A percentile compares a stretch with the other conserved stretches of the same genome.
Conservation (phyloP, 1,139 yeast species). For the Protomyces inouyei region DNA sequence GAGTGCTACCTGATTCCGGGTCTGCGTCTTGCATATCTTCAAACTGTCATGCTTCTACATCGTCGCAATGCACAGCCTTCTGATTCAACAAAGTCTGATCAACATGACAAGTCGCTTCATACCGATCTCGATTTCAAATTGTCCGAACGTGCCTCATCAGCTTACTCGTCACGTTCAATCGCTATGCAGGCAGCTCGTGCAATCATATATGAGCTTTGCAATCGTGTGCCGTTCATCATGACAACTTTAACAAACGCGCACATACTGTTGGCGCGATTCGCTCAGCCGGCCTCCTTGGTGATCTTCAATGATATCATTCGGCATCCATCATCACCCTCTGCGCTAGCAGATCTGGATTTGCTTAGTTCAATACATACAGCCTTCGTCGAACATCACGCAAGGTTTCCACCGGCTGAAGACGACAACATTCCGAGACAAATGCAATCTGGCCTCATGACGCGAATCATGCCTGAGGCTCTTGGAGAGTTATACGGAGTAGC, state of each 20-base stretch:
- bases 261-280: neutral
- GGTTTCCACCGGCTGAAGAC: neutral
- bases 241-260: neutral
- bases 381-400: neutral
- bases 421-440: too few species aligned
- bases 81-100: neutral
- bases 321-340: conserved; percentile 1
- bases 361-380: neutral
- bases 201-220: neutral
- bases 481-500: too few species aligned
- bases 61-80: neutral
- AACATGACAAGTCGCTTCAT: neutral
- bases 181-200: conserved; percentile 11
- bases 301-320: conserved; percentile 4
- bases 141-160: neutral
- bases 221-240: neutral
- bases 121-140: neutral
- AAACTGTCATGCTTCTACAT: conserved; percentile 1
- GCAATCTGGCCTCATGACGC: too few species aligned
- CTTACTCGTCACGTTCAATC: conserved; percentile 6
- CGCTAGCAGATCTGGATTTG: neutral
- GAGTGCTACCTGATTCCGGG: neutral
- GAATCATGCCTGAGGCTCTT: too few species aligned
- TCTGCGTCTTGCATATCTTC: conserved; percentile 4
- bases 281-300: neutral